Evolutionary conservation across 352 stramenopile species (phyloP).

Genomic region (Thalassiosira hispida): DNA sequence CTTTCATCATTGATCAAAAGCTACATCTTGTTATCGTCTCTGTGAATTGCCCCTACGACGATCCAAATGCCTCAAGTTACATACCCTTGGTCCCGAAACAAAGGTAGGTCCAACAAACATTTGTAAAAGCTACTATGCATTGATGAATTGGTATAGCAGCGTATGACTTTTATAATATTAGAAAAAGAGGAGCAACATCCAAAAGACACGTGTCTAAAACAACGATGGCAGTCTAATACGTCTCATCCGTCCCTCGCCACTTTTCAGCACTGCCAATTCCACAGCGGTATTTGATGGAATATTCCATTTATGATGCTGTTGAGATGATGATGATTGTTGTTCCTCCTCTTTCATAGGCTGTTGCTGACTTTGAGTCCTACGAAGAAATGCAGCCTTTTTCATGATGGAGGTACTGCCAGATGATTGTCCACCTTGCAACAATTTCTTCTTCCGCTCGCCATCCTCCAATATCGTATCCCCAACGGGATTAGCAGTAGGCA

Average conservation of each 20-base stretch:
- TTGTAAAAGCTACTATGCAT: too few species aligned
- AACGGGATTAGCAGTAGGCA: background rate
- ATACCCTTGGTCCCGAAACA: too few species aligned
- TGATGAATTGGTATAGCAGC: too few species aligned
- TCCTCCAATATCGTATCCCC: background rate
- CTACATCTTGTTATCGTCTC: too few species aligned
- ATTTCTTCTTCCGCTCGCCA: background rate
- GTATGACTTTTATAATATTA: too few species aligned
- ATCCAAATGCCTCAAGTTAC: too few species aligned
- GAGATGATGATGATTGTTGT: background rate
- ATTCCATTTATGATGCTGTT: constrained; percentile 4
- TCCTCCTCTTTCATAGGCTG: background rate
- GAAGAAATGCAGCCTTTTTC: background rate
- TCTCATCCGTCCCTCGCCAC: constrained; percentile 39
- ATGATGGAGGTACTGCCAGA: background rate
- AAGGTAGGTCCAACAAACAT: too few species aligned
- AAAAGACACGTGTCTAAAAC: too few species aligned
- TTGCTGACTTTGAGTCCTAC: background rate
- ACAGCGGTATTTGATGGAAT: constrained; percentile 35
- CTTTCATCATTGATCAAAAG: too few species aligned
- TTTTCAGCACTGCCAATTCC: constrained; percentile 49
- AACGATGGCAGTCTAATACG: constrained; percentile 42
- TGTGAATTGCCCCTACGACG: too few species aligned
- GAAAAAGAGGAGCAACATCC: too few species aligned
- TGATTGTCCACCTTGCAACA: background rate